Percentiles rank a stretch among this genome's conserved stretches.
These are phyloP conservation scores for Clavispora asparagi DNA, from an alignment of 805 yeast species.

Conservation along the genomic window DNA sequence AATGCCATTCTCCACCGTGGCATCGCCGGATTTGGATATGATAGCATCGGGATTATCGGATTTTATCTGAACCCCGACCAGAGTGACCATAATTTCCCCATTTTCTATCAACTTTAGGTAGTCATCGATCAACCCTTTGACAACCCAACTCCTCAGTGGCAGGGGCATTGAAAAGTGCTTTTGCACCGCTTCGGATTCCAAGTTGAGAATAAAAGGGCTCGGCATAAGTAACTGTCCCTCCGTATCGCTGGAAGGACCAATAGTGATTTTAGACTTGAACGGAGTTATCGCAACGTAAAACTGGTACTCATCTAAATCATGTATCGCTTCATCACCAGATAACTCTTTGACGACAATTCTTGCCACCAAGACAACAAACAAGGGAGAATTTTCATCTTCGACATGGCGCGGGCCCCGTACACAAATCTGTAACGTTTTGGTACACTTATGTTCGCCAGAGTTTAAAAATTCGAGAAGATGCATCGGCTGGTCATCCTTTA, in stretches of 20 bases:
- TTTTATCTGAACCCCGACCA: constrained; percentile 16
- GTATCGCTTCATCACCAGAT: constrained; percentile 16
- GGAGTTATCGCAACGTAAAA: constrained; percentile 22
- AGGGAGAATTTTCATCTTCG: constrained; percentile 3
- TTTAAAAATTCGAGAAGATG: constrained; percentile 14
- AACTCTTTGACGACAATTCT: constrained; percentile 20
- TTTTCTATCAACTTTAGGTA: constrained; percentile 1
- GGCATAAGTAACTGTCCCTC: constrained; percentile 27
- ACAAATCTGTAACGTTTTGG: constrained; percentile 17
- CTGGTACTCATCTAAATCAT: constrained; percentile 17
- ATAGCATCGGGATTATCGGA: constrained; percentile 25
- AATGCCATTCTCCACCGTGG: background rate
- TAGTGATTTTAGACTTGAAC: constrained; percentile 18
- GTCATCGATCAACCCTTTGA: constrained; percentile 9
- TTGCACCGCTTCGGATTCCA: constrained; percentile 9
- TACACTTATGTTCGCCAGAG: constrained; percentile 2
- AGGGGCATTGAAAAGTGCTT: constrained; percentile 24
- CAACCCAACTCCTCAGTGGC: constrained; percentile 28
- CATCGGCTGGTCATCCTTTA: constrained; percentile 38
- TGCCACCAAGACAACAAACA: constrained; percentile 18
- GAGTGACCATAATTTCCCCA: constrained; percentile 14
- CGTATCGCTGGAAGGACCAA: constrained; percentile 25
- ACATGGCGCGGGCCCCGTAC: constrained; percentile 18
- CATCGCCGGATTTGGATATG: constrained; percentile 11
- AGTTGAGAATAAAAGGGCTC: constrained; percentile 27